A percentile compares a stretch with the other conserved stretches of the same genome.
Conservation (phyloP, 129 eudicot genomes). For the Centella asiatica region DNA sequence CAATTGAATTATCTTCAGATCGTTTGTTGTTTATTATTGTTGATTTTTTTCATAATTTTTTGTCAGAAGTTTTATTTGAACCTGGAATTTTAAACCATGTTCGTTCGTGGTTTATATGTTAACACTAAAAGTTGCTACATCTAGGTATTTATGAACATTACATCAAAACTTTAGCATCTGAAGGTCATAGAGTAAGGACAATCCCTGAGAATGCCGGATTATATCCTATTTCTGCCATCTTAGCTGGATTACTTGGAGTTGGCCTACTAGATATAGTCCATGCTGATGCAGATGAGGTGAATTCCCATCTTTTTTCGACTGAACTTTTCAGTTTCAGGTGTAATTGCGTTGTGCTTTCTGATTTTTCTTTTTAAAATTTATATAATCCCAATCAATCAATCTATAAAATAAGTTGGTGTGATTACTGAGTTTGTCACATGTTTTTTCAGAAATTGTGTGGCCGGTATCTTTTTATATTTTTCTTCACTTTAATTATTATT, state of each 20-base stretch:
- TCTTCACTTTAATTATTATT: neutral
- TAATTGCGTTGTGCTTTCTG: neutral
- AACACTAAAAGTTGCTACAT: constrained; percentile 1
- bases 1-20: no score
- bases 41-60: neutral
- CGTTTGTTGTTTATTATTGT: no score
- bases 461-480: neutral
- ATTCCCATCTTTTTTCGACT: neutral
- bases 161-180: constrained; percentile 20
- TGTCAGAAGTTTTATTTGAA: neutral
- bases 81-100: neutral
- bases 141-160: constrained; percentile 40
- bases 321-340: neutral
- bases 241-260: constrained; percentile 58
- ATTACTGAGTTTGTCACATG: neutral
- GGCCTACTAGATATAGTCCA: constrained; percentile 40
- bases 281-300: constrained; percentile 73
- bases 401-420: neutral
- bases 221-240: constrained; percentile 30
- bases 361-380: neutral
- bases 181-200: constrained; percentile 12
- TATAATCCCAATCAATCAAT: neutral
- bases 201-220: constrained; percentile 14
- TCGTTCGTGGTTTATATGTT: neutral
- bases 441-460: neutral